Conservation (phyloP, 257 asterid species). For the Solanum rostratum region DNA sequence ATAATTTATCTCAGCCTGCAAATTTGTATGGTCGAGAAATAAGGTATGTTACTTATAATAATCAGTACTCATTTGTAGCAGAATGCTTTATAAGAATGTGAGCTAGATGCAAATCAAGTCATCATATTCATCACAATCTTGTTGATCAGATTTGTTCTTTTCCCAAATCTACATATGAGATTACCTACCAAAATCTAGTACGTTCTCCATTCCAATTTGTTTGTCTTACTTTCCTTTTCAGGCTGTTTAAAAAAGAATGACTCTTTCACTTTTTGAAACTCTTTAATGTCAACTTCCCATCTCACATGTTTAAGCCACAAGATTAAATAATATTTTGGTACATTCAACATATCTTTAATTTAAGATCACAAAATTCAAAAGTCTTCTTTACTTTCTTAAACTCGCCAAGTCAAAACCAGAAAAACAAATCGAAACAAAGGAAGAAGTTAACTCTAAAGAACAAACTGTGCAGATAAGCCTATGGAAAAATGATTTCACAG, state of each 20-base stretch:
- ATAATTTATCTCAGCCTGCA: slow-evolving; percentile 59
- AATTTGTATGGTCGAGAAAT: not conserved
- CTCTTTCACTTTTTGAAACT: not conserved
- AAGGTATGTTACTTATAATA: not conserved
- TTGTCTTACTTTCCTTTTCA: not conserved
- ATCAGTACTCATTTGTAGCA: not conserved
- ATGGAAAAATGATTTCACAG: not conserved
- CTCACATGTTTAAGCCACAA: not conserved
- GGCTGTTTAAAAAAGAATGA: not conserved
- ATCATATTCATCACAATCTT: not conserved
- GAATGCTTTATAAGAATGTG: not conserved
- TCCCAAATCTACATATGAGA: not conserved
- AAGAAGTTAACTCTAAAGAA: not conserved
- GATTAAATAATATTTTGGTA: not conserved
- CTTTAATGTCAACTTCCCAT: not conserved
- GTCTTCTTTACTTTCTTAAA: not conserved
- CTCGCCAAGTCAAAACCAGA: not conserved
- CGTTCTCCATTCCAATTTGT: not conserved
- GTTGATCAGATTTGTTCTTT: not conserved
- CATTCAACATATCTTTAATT: not conserved
- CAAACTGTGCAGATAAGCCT: not conserved
- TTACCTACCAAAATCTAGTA: not conserved
- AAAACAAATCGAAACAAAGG: not conserved
- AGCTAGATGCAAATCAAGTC: not conserved
- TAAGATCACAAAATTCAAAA: not conserved